phyloP scores from a whole-genome alignment of 441 rosid genomes.

The Adansonia rubrostipa region DNA sequence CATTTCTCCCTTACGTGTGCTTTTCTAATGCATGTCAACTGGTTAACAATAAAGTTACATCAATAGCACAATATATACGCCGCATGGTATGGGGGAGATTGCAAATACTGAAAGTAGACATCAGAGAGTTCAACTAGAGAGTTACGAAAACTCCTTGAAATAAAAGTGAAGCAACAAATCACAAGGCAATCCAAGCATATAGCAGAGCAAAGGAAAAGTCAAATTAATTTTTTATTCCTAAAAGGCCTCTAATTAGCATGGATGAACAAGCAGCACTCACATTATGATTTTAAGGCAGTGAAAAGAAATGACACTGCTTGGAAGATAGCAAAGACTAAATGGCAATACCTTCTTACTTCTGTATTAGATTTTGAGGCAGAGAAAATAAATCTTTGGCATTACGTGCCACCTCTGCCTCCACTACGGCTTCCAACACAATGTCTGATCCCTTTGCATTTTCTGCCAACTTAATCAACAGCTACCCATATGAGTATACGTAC shows the following conservation, averaged over 20 bases:
- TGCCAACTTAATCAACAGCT: slow-evolving; percentile 28
- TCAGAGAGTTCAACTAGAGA: slow-evolving; percentile 7
- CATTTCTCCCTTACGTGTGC: neutral
- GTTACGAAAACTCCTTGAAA: neutral
- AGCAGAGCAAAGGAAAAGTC: neutral
- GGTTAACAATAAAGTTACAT: neutral
- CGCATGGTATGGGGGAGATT: neutral
- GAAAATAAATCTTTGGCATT: slow-evolving; percentile 70
- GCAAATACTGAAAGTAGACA: neutral
- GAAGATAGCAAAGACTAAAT: neutral
- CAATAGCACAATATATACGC: neutral
- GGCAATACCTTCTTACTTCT: slow-evolving; percentile 28
- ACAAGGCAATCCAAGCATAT: too few relatives aligned
- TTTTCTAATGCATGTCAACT: neutral
- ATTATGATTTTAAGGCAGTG: slow-evolving; percentile 7
- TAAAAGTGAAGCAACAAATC: too few relatives aligned
- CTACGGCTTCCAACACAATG: slow-evolving; percentile 66
- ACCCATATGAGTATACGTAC: neutral
- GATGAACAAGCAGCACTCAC: slow-evolving; percentile 1
- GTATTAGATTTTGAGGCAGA: slow-evolving; percentile 59
- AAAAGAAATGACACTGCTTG: neutral
- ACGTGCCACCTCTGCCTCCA: slow-evolving; percentile 81
- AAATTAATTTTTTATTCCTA: neutral
- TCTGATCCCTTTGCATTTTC: slow-evolving; percentile 65
- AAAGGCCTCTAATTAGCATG: neutral